Conservation (phyloP, 768 basidiomycete species). For the Leccinum incarnatum region DNA sequence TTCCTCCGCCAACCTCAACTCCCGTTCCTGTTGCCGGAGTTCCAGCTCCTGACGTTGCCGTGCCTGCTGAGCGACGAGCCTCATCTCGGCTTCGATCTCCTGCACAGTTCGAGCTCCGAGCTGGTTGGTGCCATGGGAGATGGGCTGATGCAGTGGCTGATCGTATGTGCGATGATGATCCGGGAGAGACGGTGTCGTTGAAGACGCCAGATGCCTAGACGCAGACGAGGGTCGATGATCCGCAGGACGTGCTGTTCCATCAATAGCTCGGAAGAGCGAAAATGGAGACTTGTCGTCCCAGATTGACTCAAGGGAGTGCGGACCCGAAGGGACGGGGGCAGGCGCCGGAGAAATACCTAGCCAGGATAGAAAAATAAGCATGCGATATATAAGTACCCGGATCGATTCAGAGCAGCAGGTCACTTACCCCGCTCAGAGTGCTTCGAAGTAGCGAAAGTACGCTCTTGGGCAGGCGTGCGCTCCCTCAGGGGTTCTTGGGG, state of each 20-base stretch:
- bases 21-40: slow-evolving; percentile 48
- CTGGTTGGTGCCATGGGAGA: slow-evolving; percentile 34
- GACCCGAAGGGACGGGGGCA: slow-evolving; percentile 20
- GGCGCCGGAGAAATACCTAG: slow-evolving; percentile 36
- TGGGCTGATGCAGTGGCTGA: slow-evolving; percentile 38
- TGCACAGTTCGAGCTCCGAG: slow-evolving; percentile 61
- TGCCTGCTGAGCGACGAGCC: slow-evolving; percentile 51
- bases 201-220: slow-evolving; percentile 22
- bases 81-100: slow-evolving; percentile 85
- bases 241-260: slow-evolving; percentile 44
- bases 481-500: slow-evolving; percentile 26
- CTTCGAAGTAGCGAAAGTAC: slow-evolving; percentile 12
- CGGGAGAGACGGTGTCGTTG: slow-evolving; percentile 24
- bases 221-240: slow-evolving; percentile 30
- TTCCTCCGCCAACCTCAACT: slow-evolving; percentile 32
- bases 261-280: slow-evolving; percentile 58
- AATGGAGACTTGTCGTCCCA: slow-evolving; percentile 83
- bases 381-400: slow-evolving; percentile 10
- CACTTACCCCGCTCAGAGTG: slow-evolving; percentile 30
- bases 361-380: slow-evolving; percentile 13
- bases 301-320: slow-evolving; percentile 63
- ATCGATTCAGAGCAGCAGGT: slow-evolving; percentile 8
- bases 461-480: slow-evolving; percentile 30
- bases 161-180: slow-evolving; percentile 34
- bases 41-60: slow-evolving; percentile 40